Percentiles rank a stretch among this genome's conserved stretches.
Evolutionary conservation across 2,329 filamentous ascomycete genomes (phyloP).

Genomic region (Sphaerostilbella broomeana): DNA sequence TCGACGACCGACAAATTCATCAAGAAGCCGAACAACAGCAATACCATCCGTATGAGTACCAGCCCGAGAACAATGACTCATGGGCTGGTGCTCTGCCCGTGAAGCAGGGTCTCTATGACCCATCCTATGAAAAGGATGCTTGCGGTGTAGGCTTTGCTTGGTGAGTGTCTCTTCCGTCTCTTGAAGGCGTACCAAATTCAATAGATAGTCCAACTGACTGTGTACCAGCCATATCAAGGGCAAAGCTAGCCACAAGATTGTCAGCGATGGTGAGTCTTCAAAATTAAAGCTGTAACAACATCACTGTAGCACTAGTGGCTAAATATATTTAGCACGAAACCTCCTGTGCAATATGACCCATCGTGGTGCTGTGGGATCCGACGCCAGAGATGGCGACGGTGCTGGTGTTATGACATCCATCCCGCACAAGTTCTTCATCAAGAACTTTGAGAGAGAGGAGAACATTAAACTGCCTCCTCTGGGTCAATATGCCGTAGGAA

Average conservation of each 20-base stretch:
- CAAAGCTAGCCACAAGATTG: conserved; percentile 93
- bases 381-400: conserved; percentile 95
- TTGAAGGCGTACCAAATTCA: background rate
- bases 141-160: conserved; percentile 99
- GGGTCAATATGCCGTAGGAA: conserved; percentile 94
- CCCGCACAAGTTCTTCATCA: conserved; percentile 95
- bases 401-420: conserved; percentile 99
- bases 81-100: conserved; percentile 93
- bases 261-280: conserved; percentile 80
- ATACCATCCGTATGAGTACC: conserved; percentile 74
- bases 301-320: background rate
- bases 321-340: conserved; percentile 60
- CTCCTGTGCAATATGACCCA: conserved; percentile 99
- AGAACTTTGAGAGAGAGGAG: conserved; percentile 92
- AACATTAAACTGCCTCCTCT: conserved; percentile 78
- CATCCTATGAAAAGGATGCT: conserved; percentile 94
- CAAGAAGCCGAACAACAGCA: conserved; percentile 52
- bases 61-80: conserved; percentile 74
- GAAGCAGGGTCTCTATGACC: conserved; percentile 98
- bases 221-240: conserved; percentile 84
- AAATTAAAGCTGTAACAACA: background rate
- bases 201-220: conserved; percentile 18
- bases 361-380: conserved; percentile 93
- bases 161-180: conserved; percentile 44
- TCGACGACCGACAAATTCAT: conserved; percentile 61